phyloP scores from a whole-genome alignment of 345 rosid genomes.

The Pistacia vera region DNA sequence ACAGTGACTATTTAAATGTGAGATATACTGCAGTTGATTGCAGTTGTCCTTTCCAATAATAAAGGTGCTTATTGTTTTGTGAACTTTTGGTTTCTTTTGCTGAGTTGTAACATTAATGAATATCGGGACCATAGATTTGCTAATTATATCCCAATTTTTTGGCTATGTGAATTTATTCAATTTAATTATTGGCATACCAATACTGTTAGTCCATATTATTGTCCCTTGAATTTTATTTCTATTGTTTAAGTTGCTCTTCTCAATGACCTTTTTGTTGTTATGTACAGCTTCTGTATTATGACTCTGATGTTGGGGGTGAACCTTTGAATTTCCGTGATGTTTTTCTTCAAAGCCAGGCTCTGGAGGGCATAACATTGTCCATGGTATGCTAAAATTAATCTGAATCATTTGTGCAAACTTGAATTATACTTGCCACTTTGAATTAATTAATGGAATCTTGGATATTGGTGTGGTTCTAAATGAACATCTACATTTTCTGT shows the following conservation, averaged over 20 bases:
- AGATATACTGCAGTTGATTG: not conserved
- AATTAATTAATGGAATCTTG: not conserved
- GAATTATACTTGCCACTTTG: not conserved
- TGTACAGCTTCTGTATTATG: constrained; percentile 79
- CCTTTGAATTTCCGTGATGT: constrained; percentile 89
- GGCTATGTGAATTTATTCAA: not conserved
- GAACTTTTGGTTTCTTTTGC: not conserved
- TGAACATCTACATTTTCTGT: constrained; percentile 16
- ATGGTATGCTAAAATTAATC: constrained; percentile 55
- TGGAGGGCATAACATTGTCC: constrained; percentile 83
- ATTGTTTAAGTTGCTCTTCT: not conserved
- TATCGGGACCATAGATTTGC: not conserved
- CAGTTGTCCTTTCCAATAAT: not conserved
- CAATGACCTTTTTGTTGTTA: constrained; percentile 15
- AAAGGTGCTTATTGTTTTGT: not conserved
- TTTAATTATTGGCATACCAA: not conserved
- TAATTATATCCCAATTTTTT: not conserved
- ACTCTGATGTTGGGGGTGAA: constrained; percentile 75
- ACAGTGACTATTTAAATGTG: not conserved
- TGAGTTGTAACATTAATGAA: not conserved
- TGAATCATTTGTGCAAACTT: not conserved
- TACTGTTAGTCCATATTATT: not conserved
- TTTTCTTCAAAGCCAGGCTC: constrained; percentile 94
- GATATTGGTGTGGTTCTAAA: not conserved
- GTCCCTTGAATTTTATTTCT: not conserved